These are phyloP conservation scores for Emergomyces africanus DNA, from an alignment of 2,329 filamentous ascomycete species.

Conservation along the genomic window DNA sequence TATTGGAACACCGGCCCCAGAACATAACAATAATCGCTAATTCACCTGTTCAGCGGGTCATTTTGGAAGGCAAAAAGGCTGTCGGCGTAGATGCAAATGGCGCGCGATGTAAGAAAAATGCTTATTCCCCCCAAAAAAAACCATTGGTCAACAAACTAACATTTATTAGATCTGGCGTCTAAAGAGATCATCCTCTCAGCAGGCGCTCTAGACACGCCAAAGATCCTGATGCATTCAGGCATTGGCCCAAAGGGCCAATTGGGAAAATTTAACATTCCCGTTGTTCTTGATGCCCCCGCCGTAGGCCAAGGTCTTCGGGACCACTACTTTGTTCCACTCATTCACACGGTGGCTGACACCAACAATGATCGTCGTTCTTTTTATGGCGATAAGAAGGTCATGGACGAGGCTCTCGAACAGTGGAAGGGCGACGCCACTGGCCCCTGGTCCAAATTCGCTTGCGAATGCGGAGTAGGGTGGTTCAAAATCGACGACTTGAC, in stretches of 20 bases:
- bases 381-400: slow-evolving; percentile 31
- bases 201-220: slow-evolving; percentile 29
- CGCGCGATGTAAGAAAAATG: slow-evolving; percentile 23
- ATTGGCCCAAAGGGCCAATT: slow-evolving; percentile 35
- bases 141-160: not conserved
- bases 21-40: slow-evolving; percentile 44
- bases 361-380: slow-evolving; percentile 35
- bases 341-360: slow-evolving; percentile 28
- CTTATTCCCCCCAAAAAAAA: not conserved
- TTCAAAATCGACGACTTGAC: slow-evolving; percentile 32
- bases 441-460: slow-evolving; percentile 21
- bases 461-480: slow-evolving; percentile 24
- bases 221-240: slow-evolving; percentile 36
- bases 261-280: slow-evolving; percentile 27
- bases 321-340: slow-evolving; percentile 23
- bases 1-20: slow-evolving; percentile 31
- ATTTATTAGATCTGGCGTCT: slow-evolving; percentile 17
- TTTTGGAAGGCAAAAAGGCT: slow-evolving; percentile 35
- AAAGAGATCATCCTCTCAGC: slow-evolving; percentile 30
- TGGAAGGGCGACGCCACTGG: slow-evolving; percentile 34
- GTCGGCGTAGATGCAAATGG: slow-evolving; percentile 35
- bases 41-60: slow-evolving; percentile 35
- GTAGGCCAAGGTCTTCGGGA: slow-evolving; percentile 36
- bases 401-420: slow-evolving; percentile 35
- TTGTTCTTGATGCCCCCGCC: slow-evolving; percentile 28